phyloP scores from a whole-genome alignment of 78 protist genomes.

The Tieghemostelium lacteum region DNA sequence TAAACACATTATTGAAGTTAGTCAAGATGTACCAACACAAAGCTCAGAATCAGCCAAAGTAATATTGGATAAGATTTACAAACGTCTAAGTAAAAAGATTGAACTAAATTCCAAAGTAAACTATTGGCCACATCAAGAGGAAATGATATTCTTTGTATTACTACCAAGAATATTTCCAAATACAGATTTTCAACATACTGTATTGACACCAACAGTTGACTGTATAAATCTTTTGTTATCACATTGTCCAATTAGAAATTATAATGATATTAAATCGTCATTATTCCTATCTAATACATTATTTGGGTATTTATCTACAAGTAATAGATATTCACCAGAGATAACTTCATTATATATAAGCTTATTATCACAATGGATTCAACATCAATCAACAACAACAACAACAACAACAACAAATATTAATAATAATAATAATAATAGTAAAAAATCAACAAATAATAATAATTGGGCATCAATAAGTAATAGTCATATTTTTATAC shows the following conservation, averaged over 20 bases:
- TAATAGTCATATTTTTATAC: conserved; percentile 17
- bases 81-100: not conserved
- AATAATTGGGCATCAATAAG: conserved; percentile 50
- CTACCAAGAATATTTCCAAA: conserved; percentile 68
- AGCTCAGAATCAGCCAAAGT: conserved; percentile 7
- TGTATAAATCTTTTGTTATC: conserved; percentile 38
- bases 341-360: conserved; percentile 38
- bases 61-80: conserved; percentile 8
- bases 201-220: conserved; percentile 53
- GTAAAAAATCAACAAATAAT: not conserved
- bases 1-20: conserved; percentile 44
- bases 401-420: not conserved
- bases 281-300: conserved; percentile 49
- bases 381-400: not conserved
- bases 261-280: conserved; percentile 34
- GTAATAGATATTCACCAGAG: conserved; percentile 71
- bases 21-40: conserved; percentile 45
- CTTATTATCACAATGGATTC: conserved; percentile 29
- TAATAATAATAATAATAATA: not conserved
- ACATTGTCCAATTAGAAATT: conserved; percentile 58
- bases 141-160: conserved; percentile 52
- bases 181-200: conserved; percentile 72
- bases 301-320: conserved; percentile 14
- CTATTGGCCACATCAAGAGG: conserved; percentile 63
- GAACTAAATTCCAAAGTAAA: conserved; percentile 9